A percentile compares a stretch with the other conserved stretches of the same genome.
Conservation (phyloP, 306 rosid genomes). For the Chamaecrista fasciculata region DNA sequence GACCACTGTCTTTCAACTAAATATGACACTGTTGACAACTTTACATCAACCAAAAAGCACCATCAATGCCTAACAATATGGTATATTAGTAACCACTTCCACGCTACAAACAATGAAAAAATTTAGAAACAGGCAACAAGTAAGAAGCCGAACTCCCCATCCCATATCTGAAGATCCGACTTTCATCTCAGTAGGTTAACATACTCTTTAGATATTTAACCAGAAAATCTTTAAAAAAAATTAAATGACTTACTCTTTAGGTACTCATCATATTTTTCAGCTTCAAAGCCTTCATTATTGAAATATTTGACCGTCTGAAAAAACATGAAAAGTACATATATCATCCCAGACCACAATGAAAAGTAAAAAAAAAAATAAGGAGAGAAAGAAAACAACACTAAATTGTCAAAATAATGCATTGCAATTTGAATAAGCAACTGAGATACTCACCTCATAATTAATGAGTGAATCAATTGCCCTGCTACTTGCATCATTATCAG, state of each 20-base stretch:
- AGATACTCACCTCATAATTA: slow-evolving; percentile 79
- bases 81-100: too few relatives aligned
- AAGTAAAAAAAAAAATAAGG: neutral
- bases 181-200: too few relatives aligned
- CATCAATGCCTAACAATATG: too few relatives aligned
- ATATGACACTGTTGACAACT: too few relatives aligned
- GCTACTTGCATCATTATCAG: slow-evolving; percentile 90
- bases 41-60: too few relatives aligned
- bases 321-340: slow-evolving; percentile 3
- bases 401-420: slow-evolving; percentile 19
- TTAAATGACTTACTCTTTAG: slow-evolving; percentile 70
- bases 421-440: slow-evolving; percentile 1
- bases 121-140: too few relatives aligned
- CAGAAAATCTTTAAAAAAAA: slow-evolving; percentile 11
- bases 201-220: too few relatives aligned
- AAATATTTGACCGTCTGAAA: slow-evolving; percentile 92
- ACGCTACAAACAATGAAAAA: too few relatives aligned
- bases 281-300: slow-evolving; percentile 87
- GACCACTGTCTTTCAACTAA: too few relatives aligned
- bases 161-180: too few relatives aligned
- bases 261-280: slow-evolving; percentile 66
- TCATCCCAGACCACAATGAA: slow-evolving; percentile 4
- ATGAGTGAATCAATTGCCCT: slow-evolving; percentile 88
- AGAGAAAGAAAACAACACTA: neutral
- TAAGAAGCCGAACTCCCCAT: too few relatives aligned